Conservation (phyloP, 2,329 filamentous ascomycete genomes). For the Metarhizium brunneum region DNA sequence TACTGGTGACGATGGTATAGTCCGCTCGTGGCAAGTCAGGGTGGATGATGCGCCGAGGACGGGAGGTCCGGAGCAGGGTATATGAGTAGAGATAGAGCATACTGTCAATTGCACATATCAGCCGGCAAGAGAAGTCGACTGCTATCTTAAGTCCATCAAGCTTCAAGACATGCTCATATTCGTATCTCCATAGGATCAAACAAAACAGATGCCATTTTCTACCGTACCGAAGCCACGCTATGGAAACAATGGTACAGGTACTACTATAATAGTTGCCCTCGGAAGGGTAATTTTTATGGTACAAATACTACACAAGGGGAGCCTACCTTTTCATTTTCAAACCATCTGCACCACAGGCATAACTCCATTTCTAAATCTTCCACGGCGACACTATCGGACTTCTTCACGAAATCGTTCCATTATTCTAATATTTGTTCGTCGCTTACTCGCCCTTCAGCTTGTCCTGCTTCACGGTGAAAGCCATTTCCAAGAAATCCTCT, state of each 20-base stretch:
- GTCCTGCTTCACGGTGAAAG: slow-evolving; percentile 56
- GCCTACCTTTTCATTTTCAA: not conserved
- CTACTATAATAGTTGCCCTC: slow-evolving; percentile 1
- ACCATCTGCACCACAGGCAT: not conserved
- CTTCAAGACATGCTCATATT: not conserved
- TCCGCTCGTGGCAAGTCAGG: slow-evolving; percentile 69
- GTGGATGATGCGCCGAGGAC: not conserved
- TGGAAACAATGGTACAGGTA: slow-evolving; percentile 4
- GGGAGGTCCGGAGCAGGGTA: not conserved
- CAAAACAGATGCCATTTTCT: slow-evolving; percentile 5
- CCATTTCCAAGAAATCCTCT: slow-evolving; percentile 64
- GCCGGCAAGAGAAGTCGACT: not conserved
- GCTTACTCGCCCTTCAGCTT: slow-evolving; percentile 58
- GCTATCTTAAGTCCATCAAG: not conserved
- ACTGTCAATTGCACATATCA: not conserved
- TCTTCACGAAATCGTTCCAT: slow-evolving; percentile 5
- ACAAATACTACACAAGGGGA: slow-evolving; percentile 8
- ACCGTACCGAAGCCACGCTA: slow-evolving; percentile 6
- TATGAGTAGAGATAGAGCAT: not conserved
- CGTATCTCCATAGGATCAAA: not conserved
- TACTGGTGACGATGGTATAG: slow-evolving; percentile 84
- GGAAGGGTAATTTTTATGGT: slow-evolving; percentile 5
- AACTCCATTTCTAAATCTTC: not conserved
- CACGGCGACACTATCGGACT: not conserved
- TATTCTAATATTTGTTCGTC: not conserved